Conservation (phyloP, 352 stramenopile species). For the Phytophthora agathidicida region DNA sequence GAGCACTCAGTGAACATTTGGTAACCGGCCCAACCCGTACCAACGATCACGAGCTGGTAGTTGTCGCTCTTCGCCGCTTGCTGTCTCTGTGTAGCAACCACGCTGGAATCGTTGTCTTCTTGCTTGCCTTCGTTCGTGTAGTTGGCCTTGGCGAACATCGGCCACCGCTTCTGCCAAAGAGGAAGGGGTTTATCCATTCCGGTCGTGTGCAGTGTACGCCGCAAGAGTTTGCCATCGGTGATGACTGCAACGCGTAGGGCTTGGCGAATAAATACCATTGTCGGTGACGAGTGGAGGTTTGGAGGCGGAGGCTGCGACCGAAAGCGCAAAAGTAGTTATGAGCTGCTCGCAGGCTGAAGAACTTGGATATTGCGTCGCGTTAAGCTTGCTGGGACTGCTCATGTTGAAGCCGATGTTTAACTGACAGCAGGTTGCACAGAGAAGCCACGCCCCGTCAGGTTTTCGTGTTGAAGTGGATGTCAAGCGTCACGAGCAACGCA, state of each 20-base stretch:
- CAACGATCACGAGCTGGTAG: constrained; percentile 79
- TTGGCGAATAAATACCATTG: constrained; percentile 25
- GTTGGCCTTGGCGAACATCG: constrained; percentile 24
- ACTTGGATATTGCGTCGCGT: constrained; percentile 21
- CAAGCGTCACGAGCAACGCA: constrained; percentile 22
- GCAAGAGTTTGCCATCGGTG: constrained; percentile 16
- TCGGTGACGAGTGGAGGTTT: too few relatives aligned
- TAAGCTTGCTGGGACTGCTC: background rate
- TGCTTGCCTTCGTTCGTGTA: constrained; percentile 23
- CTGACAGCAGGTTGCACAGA: constrained; percentile 14
- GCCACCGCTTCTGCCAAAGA: constrained; percentile 35
- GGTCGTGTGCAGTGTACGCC: constrained; percentile 21
- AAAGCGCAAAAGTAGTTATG: constrained; percentile 24
- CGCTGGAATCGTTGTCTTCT: background rate
- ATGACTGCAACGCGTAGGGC: constrained; percentile 17
- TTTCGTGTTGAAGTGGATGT: constrained; percentile 23
- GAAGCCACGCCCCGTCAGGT: constrained; percentile 16
- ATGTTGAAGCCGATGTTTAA: constrained; percentile 17
- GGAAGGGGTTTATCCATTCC: constrained; percentile 17
- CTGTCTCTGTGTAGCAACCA: background rate
- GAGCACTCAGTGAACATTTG: constrained; percentile 73
- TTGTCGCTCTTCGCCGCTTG: constrained; percentile 41
- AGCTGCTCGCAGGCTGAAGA: background rate
- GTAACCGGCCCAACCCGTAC: constrained; percentile 80
- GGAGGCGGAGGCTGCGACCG: background rate